phyloP scores from a whole-genome alignment of 306 rosid species.

The Pterocarpus macrocarpus region DNA sequence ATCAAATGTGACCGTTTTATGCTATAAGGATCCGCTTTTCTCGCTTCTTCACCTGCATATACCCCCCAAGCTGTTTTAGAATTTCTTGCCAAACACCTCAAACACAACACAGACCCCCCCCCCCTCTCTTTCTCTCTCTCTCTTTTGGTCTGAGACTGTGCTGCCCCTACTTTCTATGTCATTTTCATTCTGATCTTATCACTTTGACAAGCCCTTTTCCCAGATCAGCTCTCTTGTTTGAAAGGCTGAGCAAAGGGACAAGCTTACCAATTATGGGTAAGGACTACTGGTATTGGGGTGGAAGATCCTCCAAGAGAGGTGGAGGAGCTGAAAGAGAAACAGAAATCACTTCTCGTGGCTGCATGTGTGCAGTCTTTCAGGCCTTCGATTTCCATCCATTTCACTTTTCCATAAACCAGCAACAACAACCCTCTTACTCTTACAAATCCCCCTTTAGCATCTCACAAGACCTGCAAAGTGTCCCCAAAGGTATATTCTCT shows the following conservation, averaged over 20 bases:
- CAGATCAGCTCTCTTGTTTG: conserved; percentile 33
- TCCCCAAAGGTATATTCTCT: conserved; percentile 66
- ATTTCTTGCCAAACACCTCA: conserved; percentile 39
- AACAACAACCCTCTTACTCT: conserved; percentile 40
- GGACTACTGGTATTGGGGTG: conserved; percentile 60
- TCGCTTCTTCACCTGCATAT: conserved; percentile 60
- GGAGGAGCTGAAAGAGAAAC: conserved; percentile 35
- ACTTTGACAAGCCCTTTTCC: conserved; percentile 36
- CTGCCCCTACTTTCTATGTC: conserved; percentile 44
- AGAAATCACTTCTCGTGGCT: conserved; percentile 52
- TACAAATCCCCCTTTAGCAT: conserved; percentile 47
- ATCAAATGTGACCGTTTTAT: conserved; percentile 60
- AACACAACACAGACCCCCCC: neutral
- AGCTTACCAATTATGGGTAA: conserved; percentile 64
- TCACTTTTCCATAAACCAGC: conserved; percentile 58
- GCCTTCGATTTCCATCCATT: conserved; percentile 87
- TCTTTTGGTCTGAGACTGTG: conserved; percentile 21
- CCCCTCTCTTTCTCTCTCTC: conserved; percentile 11
- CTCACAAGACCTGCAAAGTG: conserved; percentile 38
- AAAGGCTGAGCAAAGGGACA: neutral
- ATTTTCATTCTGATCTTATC: conserved; percentile 57
- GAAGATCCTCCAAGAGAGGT: conserved; percentile 61
- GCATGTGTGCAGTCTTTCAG: conserved; percentile 89
- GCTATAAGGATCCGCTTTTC: conserved; percentile 81
- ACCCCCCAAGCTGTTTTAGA: conserved; percentile 35